Percentiles rank a stretch among this genome's conserved stretches.
These are phyloP conservation scores for Metarhizium sp. DNA, from an alignment of 2,329 filamentous ascomycete species.

Conservation along the genomic window DNA sequence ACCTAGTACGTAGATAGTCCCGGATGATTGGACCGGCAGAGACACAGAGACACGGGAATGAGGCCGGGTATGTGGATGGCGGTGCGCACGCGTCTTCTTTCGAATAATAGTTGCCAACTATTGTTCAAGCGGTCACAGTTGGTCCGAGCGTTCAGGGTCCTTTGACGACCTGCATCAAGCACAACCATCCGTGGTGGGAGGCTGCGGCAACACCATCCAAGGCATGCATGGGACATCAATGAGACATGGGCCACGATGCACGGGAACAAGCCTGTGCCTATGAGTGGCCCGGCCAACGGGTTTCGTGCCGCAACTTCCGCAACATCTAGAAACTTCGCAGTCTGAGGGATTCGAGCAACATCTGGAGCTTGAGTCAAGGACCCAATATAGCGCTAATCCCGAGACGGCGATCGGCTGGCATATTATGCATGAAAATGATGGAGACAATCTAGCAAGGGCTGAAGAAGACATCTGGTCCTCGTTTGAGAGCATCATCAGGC, in stretches of 20 bases:
- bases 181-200: neutral
- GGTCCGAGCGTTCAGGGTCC: neutral
- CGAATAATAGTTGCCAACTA: no score
- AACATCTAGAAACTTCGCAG: neutral
- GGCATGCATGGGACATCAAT: neutral
- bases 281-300: neutral
- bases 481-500: neutral
- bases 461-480: neutral
- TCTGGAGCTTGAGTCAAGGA: constrained; percentile 3
- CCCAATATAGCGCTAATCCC: constrained; percentile 9
- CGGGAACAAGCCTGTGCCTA: neutral
- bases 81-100: neutral
- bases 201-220: neutral
- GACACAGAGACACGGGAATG: neutral
- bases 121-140: neutral
- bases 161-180: neutral
- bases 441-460: neutral
- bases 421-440: constrained; percentile 7
- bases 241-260: neutral
- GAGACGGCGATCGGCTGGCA: constrained; percentile 10
- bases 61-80: neutral
- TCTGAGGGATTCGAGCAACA: no score
- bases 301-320: neutral
- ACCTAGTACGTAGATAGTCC: no score
- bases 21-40: neutral